Evolutionary conservation across 2,329 filamentous ascomycete species (phyloP).

Genomic region (Monosporascus cannonballus): DNA sequence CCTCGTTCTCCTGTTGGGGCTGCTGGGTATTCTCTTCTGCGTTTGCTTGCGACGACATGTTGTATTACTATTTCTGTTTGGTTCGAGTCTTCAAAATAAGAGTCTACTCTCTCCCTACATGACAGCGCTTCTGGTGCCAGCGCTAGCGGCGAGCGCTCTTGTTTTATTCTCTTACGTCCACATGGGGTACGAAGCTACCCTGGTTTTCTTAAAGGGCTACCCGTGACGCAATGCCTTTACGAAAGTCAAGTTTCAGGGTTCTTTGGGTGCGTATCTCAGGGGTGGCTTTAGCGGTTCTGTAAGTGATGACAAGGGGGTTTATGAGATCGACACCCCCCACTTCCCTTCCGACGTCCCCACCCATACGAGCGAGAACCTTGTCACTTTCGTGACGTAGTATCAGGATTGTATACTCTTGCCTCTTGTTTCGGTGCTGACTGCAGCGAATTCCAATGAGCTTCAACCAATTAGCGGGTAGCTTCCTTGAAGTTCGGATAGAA

Average conservation of each 20-base stretch:
- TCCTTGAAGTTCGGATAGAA: too few relatives aligned
- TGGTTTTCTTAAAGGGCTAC: slow-evolving; percentile 5
- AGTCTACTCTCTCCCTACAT: not conserved
- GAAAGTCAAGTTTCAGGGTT: not conserved
- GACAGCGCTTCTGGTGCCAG: not conserved
- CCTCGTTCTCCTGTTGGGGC: slow-evolving; percentile 5
- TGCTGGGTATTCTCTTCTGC: slow-evolving; percentile 9
- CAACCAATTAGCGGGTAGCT: too few relatives aligned
- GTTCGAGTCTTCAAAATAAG: not conserved
- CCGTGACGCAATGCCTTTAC: slow-evolving; percentile 12
- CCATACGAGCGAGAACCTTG: not conserved
- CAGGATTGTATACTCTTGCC: not conserved
- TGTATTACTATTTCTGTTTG: not conserved
- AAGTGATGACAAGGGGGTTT: not conserved
- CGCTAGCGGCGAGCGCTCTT: slow-evolving; percentile 3
- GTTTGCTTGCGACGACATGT: slow-evolving; percentile 11
- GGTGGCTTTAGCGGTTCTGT: not conserved
- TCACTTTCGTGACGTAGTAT: not conserved
- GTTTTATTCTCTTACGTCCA: slow-evolving; percentile 15
- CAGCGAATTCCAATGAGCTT: too few relatives aligned
- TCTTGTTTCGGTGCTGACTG: not conserved
- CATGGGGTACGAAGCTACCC: slow-evolving; percentile 4
- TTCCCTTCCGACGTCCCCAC: not conserved
- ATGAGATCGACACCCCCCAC: not conserved
- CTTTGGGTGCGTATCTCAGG: not conserved